A percentile compares a stretch with the other conserved stretches of the same genome.
Evolutionary conservation across 1,139 yeast genomes (phyloP).

Genomic region (Hansenula sp.): DNA sequence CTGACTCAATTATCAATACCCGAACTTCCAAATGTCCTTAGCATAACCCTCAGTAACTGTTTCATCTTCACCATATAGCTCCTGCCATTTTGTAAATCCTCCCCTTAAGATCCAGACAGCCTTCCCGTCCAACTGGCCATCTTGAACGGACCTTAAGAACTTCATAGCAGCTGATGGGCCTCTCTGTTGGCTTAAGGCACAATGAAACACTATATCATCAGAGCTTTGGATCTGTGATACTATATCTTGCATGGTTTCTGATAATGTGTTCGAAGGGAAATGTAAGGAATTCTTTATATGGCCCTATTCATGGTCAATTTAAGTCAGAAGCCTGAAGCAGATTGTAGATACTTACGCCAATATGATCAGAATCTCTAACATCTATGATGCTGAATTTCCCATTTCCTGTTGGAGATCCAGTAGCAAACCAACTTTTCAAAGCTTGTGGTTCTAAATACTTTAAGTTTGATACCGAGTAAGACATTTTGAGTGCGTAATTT

Average conservation of each 20-base stretch:
- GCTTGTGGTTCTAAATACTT: conserved; percentile 42
- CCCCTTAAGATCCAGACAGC: conserved; percentile 73
- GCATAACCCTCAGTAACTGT: conserved; percentile 66
- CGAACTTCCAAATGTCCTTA: conserved; percentile 50
- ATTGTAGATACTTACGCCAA: conserved; percentile 42
- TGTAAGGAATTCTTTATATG: conserved; percentile 64
- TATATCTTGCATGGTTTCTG: conserved; percentile 39
- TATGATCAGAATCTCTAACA: conserved; percentile 78
- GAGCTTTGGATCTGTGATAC: conserved; percentile 33
- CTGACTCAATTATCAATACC: conserved; percentile 7
- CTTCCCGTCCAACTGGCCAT: conserved; percentile 35
- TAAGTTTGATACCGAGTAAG: conserved; percentile 26
- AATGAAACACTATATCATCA: conserved; percentile 75
- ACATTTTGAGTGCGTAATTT: not conserved
- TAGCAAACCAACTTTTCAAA: conserved; percentile 42
- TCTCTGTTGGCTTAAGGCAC: conserved; percentile 84
- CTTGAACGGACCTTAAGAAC: conserved; percentile 53
- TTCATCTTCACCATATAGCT: conserved; percentile 61
- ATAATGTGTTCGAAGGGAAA: conserved; percentile 54
- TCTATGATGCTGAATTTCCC: conserved; percentile 69
- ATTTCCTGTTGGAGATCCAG: conserved; percentile 33
- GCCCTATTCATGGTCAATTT: too few relatives aligned
- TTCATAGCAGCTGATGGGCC: conserved; percentile 83
- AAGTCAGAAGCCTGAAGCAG: conserved; percentile 22
- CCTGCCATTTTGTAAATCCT: conserved; percentile 86